phyloP scores from a whole-genome alignment of 2,329 filamentous ascomycete genomes.

The Neoascochyta sp. region DNA sequence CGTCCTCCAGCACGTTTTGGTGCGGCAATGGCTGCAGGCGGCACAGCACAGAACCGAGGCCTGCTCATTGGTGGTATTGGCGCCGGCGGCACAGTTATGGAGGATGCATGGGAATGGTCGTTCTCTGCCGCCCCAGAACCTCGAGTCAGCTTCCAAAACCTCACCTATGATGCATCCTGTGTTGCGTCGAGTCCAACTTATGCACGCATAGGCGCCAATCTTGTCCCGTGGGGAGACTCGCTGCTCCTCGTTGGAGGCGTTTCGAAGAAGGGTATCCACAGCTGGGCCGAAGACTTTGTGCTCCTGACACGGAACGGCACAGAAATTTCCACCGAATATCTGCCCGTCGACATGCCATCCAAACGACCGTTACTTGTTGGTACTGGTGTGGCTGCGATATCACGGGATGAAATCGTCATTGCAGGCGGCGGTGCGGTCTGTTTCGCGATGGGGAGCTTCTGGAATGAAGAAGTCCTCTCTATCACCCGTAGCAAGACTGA shows the following conservation, averaged over 20 bases:
- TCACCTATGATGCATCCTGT: constrained; percentile 22
- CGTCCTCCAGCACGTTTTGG: constrained; percentile 54
- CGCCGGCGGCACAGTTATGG: constrained; percentile 58
- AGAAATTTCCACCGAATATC: constrained; percentile 17
- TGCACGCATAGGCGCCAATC: constrained; percentile 51
- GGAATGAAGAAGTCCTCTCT: constrained; percentile 53
- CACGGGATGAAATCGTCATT: constrained; percentile 55
- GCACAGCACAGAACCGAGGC: constrained; percentile 49
- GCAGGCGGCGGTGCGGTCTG: constrained; percentile 81
- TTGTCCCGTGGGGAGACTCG: constrained; percentile 45
- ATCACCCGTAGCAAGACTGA: constrained; percentile 15
- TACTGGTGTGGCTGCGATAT: constrained; percentile 52
- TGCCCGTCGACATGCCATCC: constrained; percentile 22
- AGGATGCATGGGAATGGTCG: constrained; percentile 64
- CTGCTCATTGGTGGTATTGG: constrained; percentile 70
- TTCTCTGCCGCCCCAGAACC: constrained; percentile 32
- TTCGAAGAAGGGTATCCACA: constrained; percentile 25
- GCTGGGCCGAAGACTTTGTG: constrained; percentile 26
- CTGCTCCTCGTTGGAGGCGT: constrained; percentile 55
- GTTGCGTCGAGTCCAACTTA: constrained; percentile 23
- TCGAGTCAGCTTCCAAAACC: constrained; percentile 26
- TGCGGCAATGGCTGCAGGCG: constrained; percentile 50
- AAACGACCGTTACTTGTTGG: constrained; percentile 69
- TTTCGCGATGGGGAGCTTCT: constrained; percentile 86
- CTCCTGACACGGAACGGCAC: constrained; percentile 18